Percentiles rank a stretch among this genome's conserved stretches.
These are phyloP conservation scores for Sanghuangporus weigelae DNA, from an alignment of 1,284 basidiomycete genomes.

Conservation along the genomic window DNA sequence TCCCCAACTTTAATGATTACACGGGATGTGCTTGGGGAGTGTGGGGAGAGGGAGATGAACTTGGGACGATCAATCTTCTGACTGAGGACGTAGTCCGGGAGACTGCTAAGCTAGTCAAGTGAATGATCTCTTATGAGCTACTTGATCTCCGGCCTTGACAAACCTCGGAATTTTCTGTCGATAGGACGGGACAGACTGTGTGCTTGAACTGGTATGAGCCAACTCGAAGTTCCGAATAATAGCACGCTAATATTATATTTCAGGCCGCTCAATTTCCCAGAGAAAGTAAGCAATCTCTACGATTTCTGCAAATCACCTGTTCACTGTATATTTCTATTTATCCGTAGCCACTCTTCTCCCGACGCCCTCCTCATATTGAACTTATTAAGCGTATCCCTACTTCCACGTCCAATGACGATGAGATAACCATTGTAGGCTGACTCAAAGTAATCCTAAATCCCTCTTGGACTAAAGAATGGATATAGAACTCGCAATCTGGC, in stretches of 20 bases:
- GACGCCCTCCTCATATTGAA: constrained; percentile 48
- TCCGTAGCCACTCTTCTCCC: constrained; percentile 49
- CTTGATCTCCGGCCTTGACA: not conserved
- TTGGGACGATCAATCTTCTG: constrained; percentile 67
- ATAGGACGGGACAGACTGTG: constrained; percentile 50
- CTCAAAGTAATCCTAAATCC: not conserved
- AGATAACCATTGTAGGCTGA: constrained; percentile 54
- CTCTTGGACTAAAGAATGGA: not conserved
- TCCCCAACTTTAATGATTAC: constrained; percentile 52
- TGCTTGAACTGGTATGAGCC: constrained; percentile 55
- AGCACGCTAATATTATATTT: not conserved
- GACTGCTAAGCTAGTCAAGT: constrained; percentile 66
- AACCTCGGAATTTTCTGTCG: not conserved
- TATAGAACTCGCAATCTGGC: constrained; percentile 68
- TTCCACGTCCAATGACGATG: constrained; percentile 48
- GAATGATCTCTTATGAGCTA: constrained; percentile 23
- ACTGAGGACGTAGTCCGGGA: constrained; percentile 58
- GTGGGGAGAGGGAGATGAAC: constrained; percentile 65
- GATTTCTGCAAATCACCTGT: not conserved
- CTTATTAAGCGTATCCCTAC: constrained; percentile 25
- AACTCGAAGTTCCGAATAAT: not conserved
- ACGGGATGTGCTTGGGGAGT: constrained; percentile 67
- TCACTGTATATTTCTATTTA: not conserved
- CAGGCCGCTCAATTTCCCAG: constrained; percentile 66
- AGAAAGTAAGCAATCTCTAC: constrained; percentile 37